Evolutionary conservation across 2,329 filamentous ascomycete genomes (phyloP).

Genomic region (Xylariaceae sp.): DNA sequence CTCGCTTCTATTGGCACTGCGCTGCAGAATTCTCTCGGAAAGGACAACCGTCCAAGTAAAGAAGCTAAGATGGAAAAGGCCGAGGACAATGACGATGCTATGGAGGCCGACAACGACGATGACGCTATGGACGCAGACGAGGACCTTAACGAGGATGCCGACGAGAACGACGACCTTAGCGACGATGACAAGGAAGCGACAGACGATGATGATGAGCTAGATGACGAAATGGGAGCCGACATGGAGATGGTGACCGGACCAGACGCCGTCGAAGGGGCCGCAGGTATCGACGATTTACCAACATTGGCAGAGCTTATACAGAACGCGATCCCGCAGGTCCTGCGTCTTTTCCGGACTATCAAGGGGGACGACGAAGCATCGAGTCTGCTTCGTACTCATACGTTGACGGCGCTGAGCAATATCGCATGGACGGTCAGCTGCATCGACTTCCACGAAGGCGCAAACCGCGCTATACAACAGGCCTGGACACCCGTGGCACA

Average conservation of each 20-base stretch:
- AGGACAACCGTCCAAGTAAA: constrained; percentile 34
- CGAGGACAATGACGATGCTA: constrained; percentile 32
- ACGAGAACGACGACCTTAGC: constrained; percentile 34
- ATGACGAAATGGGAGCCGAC: constrained; percentile 55
- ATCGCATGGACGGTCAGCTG: constrained; percentile 61
- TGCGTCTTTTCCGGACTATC: constrained; percentile 39
- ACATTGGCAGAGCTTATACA: constrained; percentile 46
- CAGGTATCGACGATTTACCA: constrained; percentile 46
- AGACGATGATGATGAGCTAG: constrained; percentile 48
- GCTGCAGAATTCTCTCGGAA: constrained; percentile 47
- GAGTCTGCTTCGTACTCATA: constrained; percentile 44
- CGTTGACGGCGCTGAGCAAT: constrained; percentile 59
- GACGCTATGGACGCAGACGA: constrained; percentile 27
- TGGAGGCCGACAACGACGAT: constrained; percentile 36
- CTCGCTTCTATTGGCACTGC: constrained; percentile 59
- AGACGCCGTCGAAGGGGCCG: constrained; percentile 38
- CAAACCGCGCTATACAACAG: constrained; percentile 46
- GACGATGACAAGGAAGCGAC: constrained; percentile 34
- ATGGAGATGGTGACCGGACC: constrained; percentile 58
- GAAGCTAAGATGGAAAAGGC: constrained; percentile 37
- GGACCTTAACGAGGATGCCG: constrained; percentile 20
- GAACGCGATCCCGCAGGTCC: constrained; percentile 43
- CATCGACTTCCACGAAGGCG: constrained; percentile 52
- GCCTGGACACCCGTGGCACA: constrained; percentile 51
- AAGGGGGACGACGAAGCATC: constrained; percentile 37